Conservation (phyloP, 1,139 yeast genomes). For the Debaryomycetaceae sp. region DNA sequence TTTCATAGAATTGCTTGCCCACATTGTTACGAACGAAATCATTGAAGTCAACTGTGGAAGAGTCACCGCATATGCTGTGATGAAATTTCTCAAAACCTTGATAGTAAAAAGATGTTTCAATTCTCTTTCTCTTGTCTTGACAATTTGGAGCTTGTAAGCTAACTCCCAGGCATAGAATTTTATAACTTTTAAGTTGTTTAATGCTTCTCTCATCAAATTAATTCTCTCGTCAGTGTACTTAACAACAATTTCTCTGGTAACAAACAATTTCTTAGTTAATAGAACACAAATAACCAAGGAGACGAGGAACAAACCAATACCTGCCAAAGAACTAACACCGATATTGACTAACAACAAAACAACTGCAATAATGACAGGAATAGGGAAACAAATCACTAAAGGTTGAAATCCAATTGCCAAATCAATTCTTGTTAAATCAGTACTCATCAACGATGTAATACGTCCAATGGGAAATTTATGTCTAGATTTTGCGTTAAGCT, state of each 20-base stretch:
- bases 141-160: slow-evolving; percentile 38
- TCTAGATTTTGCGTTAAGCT: slow-evolving; percentile 31
- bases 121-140: slow-evolving; percentile 35
- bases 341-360: slow-evolving; percentile 32
- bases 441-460: slow-evolving; percentile 42
- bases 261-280: slow-evolving; percentile 33
- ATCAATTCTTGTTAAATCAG: slow-evolving; percentile 46
- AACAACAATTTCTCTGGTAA: slow-evolving; percentile 38
- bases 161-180: slow-evolving; percentile 50
- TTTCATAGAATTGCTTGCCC: slow-evolving; percentile 35
- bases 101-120: slow-evolving; percentile 43
- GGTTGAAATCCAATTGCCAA: slow-evolving; percentile 48
- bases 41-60: slow-evolving; percentile 40
- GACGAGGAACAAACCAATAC: slow-evolving; percentile 40
- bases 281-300: slow-evolving; percentile 38
- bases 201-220: slow-evolving; percentile 43
- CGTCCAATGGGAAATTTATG: slow-evolving; percentile 38
- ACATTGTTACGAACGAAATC: slow-evolving; percentile 43
- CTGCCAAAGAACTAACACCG: slow-evolving; percentile 43
- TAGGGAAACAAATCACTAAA: slow-evolving; percentile 42
- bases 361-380: slow-evolving; percentile 41
- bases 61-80: slow-evolving; percentile 47
- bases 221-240: slow-evolving; percentile 41
- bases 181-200: slow-evolving; percentile 40
- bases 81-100: slow-evolving; percentile 41